phyloP scores from a whole-genome alignment of 139 green algal genomes.

The Limnomonas spitsbergensis region DNA sequence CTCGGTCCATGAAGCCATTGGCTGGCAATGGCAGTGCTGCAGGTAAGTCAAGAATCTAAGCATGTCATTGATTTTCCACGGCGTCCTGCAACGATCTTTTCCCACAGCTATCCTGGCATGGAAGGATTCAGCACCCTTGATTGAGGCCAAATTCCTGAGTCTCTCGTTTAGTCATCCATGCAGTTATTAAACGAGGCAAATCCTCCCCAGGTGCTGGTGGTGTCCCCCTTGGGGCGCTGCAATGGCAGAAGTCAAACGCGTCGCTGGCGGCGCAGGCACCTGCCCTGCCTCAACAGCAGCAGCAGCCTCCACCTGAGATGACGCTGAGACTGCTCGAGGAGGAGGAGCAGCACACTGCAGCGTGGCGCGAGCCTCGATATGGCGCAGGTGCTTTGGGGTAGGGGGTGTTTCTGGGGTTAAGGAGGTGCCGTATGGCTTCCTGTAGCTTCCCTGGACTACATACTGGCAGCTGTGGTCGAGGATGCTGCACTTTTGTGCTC shows the following conservation, averaged over 20 bases:
- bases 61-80: not conserved
- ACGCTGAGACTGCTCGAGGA: constrained; percentile 40
- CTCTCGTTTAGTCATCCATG: not conserved
- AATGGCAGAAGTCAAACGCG: too few relatives aligned
- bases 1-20: constrained; percentile 17
- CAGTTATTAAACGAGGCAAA: not conserved
- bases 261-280: too few relatives aligned
- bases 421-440: not conserved
- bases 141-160: too few relatives aligned
- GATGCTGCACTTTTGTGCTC: not conserved
- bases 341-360: constrained; percentile 12
- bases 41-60: not conserved
- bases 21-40: not conserved
- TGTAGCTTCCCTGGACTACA: not conserved
- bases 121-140: not conserved
- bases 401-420: too few relatives aligned
- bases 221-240: too few relatives aligned
- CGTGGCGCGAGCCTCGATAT: not conserved
- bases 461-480: not conserved
- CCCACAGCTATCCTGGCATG: too few relatives aligned
- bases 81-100: not conserved
- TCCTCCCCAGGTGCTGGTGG: too few relatives aligned
- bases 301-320: constrained; percentile 28
- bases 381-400: not conserved
- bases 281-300: too few relatives aligned